Conservation (phyloP, 1,139 yeast genomes). For the Trichomonascaceae sp. region DNA sequence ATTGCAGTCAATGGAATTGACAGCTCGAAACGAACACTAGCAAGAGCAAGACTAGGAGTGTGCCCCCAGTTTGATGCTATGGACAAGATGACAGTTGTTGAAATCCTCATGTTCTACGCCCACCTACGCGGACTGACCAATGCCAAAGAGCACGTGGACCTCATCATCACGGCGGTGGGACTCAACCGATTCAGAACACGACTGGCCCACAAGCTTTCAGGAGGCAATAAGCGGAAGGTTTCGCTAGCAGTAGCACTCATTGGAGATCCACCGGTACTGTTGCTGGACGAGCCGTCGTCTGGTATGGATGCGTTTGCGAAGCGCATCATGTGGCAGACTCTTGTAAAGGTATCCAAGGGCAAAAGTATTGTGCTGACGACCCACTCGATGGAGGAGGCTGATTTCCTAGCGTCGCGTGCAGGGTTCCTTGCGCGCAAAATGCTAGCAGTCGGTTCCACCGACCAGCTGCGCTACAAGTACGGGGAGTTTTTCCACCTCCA, state of each 20-base stretch:
- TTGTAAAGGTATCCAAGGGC: constrained; percentile 21
- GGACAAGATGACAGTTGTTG: constrained; percentile 25
- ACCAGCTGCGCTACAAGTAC: constrained; percentile 16
- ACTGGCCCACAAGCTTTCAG: constrained; percentile 45
- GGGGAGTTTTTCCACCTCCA: constrained; percentile 23
- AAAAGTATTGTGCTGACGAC: constrained; percentile 26
- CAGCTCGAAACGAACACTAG: constrained; percentile 13
- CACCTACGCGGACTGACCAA: constrained; percentile 37
- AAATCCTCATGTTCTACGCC: constrained; percentile 23
- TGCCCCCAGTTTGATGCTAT: constrained; percentile 30
- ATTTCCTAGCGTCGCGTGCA: constrained; percentile 26
- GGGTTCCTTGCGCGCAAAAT: constrained; percentile 23
- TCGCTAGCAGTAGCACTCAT: constrained; percentile 94
- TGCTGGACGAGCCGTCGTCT: constrained; percentile 91
- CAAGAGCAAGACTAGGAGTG: constrained; percentile 25
- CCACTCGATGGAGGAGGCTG: constrained; percentile 30
- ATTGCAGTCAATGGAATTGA: constrained; percentile 21
- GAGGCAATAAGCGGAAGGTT: constrained; percentile 97
- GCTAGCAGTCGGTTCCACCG: constrained; percentile 24
- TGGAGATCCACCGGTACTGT: constrained; percentile 80
- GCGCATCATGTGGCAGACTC: constrained; percentile 27
- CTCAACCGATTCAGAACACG: constrained; percentile 20
- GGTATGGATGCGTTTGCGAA: constrained; percentile 67
- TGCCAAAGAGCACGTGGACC: constrained; percentile 87
- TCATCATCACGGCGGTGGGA: constrained; percentile 26